These are phyloP conservation scores for Yueomyces sp. DNA, from an alignment of 1,139 yeast genomes.

Conservation along the genomic window DNA sequence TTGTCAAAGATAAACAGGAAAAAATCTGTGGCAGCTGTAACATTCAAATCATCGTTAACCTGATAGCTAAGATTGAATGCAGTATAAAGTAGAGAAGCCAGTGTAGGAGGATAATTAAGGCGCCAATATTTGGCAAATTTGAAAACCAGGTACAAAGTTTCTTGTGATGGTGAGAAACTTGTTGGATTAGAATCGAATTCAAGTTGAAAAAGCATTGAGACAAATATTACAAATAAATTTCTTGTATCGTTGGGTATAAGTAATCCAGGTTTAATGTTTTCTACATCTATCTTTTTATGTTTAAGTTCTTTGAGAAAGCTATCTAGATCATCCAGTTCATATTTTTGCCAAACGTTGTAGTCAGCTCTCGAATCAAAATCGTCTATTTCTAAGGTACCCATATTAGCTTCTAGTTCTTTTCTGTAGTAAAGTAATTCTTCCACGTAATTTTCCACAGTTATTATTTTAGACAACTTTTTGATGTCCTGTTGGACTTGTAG, in stretches of 20 bases:
- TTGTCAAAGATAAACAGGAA: slow-evolving; percentile 16
- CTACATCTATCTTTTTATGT: slow-evolving; percentile 3
- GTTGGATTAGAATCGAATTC: slow-evolving; percentile 16
- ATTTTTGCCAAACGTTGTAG: slow-evolving; percentile 42
- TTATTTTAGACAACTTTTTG: too few relatives aligned
- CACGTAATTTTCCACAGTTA: slow-evolving; percentile 1
- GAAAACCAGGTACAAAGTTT: slow-evolving; percentile 31
- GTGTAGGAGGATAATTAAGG: slow-evolving; percentile 35
- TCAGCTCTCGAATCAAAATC: slow-evolving; percentile 32
- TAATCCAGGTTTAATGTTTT: slow-evolving; percentile 25
- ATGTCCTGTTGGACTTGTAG: slow-evolving; percentile 36
- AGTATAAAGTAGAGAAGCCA: slow-evolving; percentile 39
- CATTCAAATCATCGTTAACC: slow-evolving; percentile 23
- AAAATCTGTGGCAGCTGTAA: slow-evolving; percentile 16
- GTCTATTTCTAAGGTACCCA: slow-evolving; percentile 21
- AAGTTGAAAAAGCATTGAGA: slow-evolving; percentile 24
- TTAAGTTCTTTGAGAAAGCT: slow-evolving; percentile 17
- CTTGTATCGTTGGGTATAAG: slow-evolving; percentile 34
- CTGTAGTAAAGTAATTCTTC: slow-evolving; percentile 24
- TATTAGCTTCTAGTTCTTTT: slow-evolving; percentile 29
- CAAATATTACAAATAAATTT: slow-evolving; percentile 24
- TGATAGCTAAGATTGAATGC: slow-evolving; percentile 37
- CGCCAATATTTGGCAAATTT: slow-evolving; percentile 51
- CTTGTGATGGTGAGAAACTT: slow-evolving; percentile 28
- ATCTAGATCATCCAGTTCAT: slow-evolving; percentile 31